A percentile compares a stretch with the other conserved stretches of the same genome.
Evolutionary conservation across 768 basidiomycete species (phyloP).

Genomic region (Saitozyma podzolica): DNA sequence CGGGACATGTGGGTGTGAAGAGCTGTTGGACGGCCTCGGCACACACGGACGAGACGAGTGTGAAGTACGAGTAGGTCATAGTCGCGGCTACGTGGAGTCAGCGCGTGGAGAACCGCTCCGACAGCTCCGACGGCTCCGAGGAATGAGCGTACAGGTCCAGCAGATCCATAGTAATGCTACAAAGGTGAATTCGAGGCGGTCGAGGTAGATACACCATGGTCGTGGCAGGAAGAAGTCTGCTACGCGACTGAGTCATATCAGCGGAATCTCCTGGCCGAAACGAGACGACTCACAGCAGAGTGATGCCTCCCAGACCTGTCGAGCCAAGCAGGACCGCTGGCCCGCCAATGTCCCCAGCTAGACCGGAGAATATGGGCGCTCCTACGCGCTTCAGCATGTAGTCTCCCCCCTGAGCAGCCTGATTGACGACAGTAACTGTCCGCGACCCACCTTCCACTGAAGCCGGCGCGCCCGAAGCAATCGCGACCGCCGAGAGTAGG

Average conservation of each 20-base stretch:
- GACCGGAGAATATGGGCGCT: too few species aligned
- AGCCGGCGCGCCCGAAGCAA: too few species aligned
- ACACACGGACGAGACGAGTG: slow-evolving; percentile 29
- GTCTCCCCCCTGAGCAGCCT: too few species aligned
- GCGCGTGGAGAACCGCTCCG: not conserved
- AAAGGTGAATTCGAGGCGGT: slow-evolving; percentile 38
- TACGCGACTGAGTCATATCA: slow-evolving; percentile 20
- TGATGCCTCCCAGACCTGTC: slow-evolving; percentile 13
- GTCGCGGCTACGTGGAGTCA: slow-evolving; percentile 29
- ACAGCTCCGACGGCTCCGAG: not conserved
- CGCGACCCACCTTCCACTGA: too few species aligned
- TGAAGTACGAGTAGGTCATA: slow-evolving; percentile 43
- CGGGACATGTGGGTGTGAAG: slow-evolving; percentile 32
- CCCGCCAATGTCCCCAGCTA: too few species aligned
- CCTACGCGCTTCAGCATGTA: too few species aligned
- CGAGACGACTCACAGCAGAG: slow-evolving; percentile 1
- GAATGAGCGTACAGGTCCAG: slow-evolving; percentile 39
- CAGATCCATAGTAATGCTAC: slow-evolving; percentile 41
- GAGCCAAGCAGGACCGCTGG: slow-evolving; percentile 5
- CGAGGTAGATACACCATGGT: slow-evolving; percentile 38
- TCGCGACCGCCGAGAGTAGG: too few species aligned
- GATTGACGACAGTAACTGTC: too few species aligned
- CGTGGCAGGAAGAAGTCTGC: slow-evolving; percentile 16
- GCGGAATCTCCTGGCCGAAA: not conserved
- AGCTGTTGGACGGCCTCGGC: slow-evolving; percentile 8